These are phyloP conservation scores for Parastagonospora nodorum DNA, from an alignment of 2,329 filamentous ascomycete species.

Conservation along the genomic window DNA sequence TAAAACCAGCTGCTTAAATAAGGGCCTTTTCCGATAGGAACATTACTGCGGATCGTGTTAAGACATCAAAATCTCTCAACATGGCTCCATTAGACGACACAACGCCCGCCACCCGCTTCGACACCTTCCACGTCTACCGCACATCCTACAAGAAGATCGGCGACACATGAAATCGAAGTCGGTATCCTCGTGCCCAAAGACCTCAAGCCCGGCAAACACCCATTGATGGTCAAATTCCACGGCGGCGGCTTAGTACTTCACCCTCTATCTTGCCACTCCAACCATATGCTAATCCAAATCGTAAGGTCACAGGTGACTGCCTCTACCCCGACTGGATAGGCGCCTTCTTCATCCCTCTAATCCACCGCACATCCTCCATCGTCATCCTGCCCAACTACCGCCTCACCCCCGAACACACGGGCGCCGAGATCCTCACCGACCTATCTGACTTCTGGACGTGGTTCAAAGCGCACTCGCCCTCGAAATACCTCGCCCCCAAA, in stretches of 20 bases:
- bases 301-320: constrained; percentile 32
- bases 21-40: no score
- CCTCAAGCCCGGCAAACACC: constrained; percentile 41
- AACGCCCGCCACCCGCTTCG: constrained; percentile 36
- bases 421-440: constrained; percentile 55
- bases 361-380: constrained; percentile 49
- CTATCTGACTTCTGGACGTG: constrained; percentile 56
- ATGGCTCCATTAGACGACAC: constrained; percentile 26
- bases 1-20: no score
- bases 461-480: constrained; percentile 33
- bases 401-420: constrained; percentile 56
- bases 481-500: constrained; percentile 14
- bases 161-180: constrained; percentile 43
- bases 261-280: background rate
- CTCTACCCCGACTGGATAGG: constrained; percentile 37
- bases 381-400: constrained; percentile 57
- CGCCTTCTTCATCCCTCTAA: constrained; percentile 46
- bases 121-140: constrained; percentile 48
- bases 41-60: no score
- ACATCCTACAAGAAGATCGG: constrained; percentile 50
- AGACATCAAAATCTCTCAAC: background rate
- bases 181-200: constrained; percentile 49
- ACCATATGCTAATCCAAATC: background rate
- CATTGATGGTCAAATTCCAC: constrained; percentile 52
- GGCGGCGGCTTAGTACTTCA: constrained; percentile 50